Evolutionary conservation across 495 filamentous ascomycete species (phyloP).

Genomic region (Monascus purpureus): DNA sequence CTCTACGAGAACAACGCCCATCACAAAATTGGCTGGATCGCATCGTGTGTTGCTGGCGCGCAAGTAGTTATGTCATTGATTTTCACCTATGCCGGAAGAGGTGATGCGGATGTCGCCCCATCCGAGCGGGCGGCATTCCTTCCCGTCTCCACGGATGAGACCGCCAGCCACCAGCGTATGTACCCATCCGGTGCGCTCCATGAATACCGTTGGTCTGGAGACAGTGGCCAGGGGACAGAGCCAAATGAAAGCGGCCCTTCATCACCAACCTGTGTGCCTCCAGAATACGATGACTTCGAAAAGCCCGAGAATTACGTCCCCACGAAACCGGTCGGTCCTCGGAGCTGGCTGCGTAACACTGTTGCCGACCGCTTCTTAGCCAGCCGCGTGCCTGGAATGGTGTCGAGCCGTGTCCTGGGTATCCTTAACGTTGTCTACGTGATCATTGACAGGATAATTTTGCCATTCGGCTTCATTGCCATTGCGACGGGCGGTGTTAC

Average conservation of each 20-base stretch:
- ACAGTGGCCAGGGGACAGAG: conserved; percentile 84
- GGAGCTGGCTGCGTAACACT: conserved; percentile 30
- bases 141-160: conserved; percentile 53
- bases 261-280: conserved; percentile 37
- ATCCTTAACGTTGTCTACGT: conserved; percentile 44
- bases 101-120: conserved; percentile 8
- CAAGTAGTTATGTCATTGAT: conserved; percentile 60
- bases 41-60: conserved; percentile 52
- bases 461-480: conserved; percentile 50
- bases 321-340: conserved; percentile 16
- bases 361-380: conserved; percentile 33
- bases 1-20: conserved; percentile 82
- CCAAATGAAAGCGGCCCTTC: conserved; percentile 52
- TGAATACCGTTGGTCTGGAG: conserved; percentile 57
- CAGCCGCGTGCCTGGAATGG: conserved; percentile 36
- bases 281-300: conserved; percentile 37
- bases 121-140: conserved; percentile 43
- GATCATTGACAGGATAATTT: conserved; percentile 44
- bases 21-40: conserved; percentile 78
- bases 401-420: conserved; percentile 47
- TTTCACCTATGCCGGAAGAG: conserved; percentile 32
- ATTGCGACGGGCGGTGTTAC: conserved; percentile 51
- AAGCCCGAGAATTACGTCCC: conserved; percentile 36
- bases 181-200: conserved; percentile 27
- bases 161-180: conserved; percentile 45